These are phyloP conservation scores for Plasmodium inui DNA, from an alignment of 169 alveolate genomes.

Conservation along the genomic window DNA sequence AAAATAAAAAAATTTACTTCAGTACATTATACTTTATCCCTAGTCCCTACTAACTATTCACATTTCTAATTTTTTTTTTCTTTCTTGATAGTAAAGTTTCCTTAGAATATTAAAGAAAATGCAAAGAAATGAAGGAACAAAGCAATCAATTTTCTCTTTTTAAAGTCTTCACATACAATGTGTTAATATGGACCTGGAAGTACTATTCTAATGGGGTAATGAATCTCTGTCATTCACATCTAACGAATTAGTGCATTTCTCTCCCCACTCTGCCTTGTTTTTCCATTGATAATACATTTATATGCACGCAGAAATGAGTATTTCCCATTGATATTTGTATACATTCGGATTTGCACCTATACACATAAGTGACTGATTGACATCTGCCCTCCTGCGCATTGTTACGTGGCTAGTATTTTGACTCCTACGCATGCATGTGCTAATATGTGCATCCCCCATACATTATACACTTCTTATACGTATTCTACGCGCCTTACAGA, in stretches of 20 bases:
- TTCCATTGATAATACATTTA: neutral
- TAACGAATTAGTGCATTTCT: neutral
- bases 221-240: neutral
- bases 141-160: constrained; percentile 9
- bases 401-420: too few relatives aligned
- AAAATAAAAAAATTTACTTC: neutral
- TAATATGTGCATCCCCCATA: neutral
- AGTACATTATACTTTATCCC: neutral
- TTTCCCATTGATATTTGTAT: neutral
- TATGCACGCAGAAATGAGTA: neutral
- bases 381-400: too few relatives aligned
- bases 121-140: neutral
- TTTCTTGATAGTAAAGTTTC: neutral
- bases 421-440: too few relatives aligned
- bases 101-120: neutral
- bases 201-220: constrained; percentile 1
- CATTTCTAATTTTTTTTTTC: neutral
- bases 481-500: neutral
- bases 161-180: constrained; percentile 12
- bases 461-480: neutral
- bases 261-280: neutral
- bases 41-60: neutral
- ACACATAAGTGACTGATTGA: too few relatives aligned
- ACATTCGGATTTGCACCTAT: too few relatives aligned
- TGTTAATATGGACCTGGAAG: constrained; percentile 3